These are phyloP conservation scores for Persicaria maculosa DNA, from an alignment of 148 eudicot genomes.

Conservation along the genomic window DNA sequence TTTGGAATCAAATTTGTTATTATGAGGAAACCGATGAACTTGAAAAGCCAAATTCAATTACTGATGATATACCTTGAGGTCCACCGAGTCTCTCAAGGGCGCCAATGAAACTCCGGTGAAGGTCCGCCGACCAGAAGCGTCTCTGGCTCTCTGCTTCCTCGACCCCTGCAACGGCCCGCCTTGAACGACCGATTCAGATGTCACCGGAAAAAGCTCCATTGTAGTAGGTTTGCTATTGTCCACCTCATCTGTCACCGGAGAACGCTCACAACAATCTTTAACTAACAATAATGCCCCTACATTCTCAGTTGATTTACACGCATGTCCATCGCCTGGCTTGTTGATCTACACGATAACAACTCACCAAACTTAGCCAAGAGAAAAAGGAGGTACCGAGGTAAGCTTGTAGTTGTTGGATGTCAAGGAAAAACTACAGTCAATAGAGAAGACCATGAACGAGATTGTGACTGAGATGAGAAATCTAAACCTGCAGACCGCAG, in stretches of 20 bases:
- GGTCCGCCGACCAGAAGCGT: constrained; percentile 42
- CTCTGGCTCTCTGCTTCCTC: constrained; percentile 24
- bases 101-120: constrained; percentile 31
- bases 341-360: not conserved
- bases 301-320: constrained; percentile 8
- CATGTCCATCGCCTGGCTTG: not conserved
- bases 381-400: constrained; percentile 21
- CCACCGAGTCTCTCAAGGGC: constrained; percentile 41
- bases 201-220: not conserved
- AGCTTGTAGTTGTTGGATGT: constrained; percentile 40
- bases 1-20: not conserved
- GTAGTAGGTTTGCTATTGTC: not conserved
- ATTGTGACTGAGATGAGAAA: constrained; percentile 42
- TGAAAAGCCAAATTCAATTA: not conserved
- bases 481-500: constrained; percentile 28
- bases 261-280: not conserved
- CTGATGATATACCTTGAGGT: constrained; percentile 23
- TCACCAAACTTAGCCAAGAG: constrained; percentile 1
- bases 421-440: constrained; percentile 54
- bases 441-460: constrained; percentile 62
- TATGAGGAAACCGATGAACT: not conserved
- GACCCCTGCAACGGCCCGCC: not conserved
- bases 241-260: not conserved
- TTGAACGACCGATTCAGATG: not conserved
- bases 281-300: constrained; percentile 27